Conservation (phyloP, 2,329 filamentous ascomycete species). For the Lachnum nothofagi region DNA sequence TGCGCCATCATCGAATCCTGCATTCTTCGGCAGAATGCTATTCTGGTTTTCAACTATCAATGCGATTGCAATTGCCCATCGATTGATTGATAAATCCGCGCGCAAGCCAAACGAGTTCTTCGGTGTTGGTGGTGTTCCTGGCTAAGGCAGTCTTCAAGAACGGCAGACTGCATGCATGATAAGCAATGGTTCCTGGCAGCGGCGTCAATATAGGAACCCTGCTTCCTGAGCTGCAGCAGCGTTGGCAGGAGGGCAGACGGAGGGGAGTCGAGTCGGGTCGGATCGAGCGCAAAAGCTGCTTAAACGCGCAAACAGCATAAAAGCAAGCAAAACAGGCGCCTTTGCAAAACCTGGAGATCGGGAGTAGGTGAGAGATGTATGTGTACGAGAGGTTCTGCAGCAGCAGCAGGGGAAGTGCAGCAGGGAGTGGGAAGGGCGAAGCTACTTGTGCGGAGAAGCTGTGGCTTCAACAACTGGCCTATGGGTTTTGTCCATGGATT, state of each 20-base stretch:
- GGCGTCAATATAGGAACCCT: conserved; percentile 31
- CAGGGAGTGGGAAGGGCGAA: conserved; percentile 1
- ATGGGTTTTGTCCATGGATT: conserved; percentile 13
- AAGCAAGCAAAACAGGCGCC: conserved; percentile 24
- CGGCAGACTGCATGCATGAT: conserved; percentile 36
- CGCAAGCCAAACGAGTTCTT: conserved; percentile 20
- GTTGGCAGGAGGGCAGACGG: conserved; percentile 21
- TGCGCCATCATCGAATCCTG: conserved; percentile 35
- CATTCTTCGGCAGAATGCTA: conserved; percentile 25
- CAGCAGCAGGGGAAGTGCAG: not conserved
- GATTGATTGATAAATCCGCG: conserved; percentile 14
- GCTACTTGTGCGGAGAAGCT: conserved; percentile 29
- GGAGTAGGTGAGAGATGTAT: conserved; percentile 13
- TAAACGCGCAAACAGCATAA: conserved; percentile 27
- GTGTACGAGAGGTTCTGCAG: not conserved
- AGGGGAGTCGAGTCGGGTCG: conserved; percentile 9
- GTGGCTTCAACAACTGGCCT: conserved; percentile 19
- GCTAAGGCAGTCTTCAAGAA: conserved; percentile 33
- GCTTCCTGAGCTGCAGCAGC: conserved; percentile 27
- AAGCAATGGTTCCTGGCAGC: conserved; percentile 33
- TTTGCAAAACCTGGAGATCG: conserved; percentile 3
- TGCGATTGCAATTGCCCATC: conserved; percentile 19
- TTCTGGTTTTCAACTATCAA: conserved; percentile 12
- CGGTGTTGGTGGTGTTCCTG: conserved; percentile 30
- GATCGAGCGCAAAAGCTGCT: conserved; percentile 21